Conservation (phyloP, 306 rosid genomes). For the Sphenostylis stenocarpa region DNA sequence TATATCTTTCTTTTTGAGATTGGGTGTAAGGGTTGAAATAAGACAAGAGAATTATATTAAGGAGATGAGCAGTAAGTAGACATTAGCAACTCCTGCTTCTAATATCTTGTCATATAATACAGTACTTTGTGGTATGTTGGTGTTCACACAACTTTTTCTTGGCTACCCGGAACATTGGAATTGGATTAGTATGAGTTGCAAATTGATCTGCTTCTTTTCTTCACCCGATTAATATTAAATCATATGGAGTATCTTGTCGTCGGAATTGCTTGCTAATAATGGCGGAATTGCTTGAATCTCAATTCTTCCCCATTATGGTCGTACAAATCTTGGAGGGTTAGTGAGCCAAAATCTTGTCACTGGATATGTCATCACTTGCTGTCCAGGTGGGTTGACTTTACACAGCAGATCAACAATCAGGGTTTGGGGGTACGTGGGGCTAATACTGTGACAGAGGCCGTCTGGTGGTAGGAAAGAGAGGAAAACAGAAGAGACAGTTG, state of each 20-base stretch:
- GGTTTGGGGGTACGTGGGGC: not conserved
- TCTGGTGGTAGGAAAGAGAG: not conserved
- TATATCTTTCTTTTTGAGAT: not conserved
- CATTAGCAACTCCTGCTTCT: not conserved
- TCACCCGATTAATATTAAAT: not conserved
- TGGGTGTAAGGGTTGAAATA: not conserved
- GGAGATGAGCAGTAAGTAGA: not conserved
- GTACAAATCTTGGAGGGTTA: not conserved
- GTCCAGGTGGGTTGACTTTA: not conserved
- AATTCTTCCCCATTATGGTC: not conserved
- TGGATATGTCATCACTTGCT: not conserved
- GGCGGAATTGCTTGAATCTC: not conserved
- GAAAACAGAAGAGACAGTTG: not conserved
- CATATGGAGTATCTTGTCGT: not conserved
- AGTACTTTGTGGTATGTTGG: not conserved
- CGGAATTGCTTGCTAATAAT: not conserved
- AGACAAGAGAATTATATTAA: not conserved
- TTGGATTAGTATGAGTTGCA: conserved; percentile 11
- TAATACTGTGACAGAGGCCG: not conserved
- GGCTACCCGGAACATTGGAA: not conserved
- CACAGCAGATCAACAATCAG: not conserved
- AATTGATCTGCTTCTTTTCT: not conserved
- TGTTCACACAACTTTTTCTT: not conserved
- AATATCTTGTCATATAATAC: not conserved
- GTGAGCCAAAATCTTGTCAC: not conserved